Base-by-base conservation (phyloP, 345 rosid genomes). In the Eucalyptus viminalis region DNA sequence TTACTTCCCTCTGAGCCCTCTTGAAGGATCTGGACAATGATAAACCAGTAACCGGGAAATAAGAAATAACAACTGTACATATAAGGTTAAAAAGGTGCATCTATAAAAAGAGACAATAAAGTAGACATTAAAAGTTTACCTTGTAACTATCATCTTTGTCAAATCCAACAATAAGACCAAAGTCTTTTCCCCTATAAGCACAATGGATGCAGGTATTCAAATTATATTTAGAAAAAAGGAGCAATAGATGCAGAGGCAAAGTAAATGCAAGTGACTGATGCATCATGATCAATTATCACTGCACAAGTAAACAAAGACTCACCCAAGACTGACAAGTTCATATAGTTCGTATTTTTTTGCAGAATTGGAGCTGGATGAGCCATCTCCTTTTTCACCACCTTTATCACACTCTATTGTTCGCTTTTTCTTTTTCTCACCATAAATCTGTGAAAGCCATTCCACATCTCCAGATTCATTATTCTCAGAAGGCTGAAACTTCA, bases 391-490 rank as follows among this genome's bases (percentile, higher is more conserved):
- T 81, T 89, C 97, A 87, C 94, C 92, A 49, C 94, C 94, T 93
- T 92, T 95, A 56, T 91, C 95, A 86, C 86, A 90, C 90, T 91
- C 90, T 80, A 91, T 85, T 86, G 90, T 86, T 40, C 89, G 89
- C 89, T 94, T 97, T 92, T 94, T 93, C 94, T 90, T 98, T 86
- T 91, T 91, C 88, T 93, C 95, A 89, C 98, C 99, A 94, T 97
- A 98, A 88, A 98, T 95, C 89, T 98, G 95, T 16, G 95, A 88
- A 86, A 98, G 98, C 99, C 99, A 98, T 93, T 95, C 99, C 80
- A 90, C 87, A 89, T 97, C 95, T 90, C 88, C 94, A 87, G 95
- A 92, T 89, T 95, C 96, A 86, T 92, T 92, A 89, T 89, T 93
- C 89, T 94, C 96, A 86, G 97, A 89, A 91, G 95, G 94, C 88